A percentile compares a stretch with the other conserved stretches of the same genome.
These are phyloP conservation scores for Cynara cardunculus DNA, from an alignment of 129 eudicot genomes.

Conservation along the genomic window DNA sequence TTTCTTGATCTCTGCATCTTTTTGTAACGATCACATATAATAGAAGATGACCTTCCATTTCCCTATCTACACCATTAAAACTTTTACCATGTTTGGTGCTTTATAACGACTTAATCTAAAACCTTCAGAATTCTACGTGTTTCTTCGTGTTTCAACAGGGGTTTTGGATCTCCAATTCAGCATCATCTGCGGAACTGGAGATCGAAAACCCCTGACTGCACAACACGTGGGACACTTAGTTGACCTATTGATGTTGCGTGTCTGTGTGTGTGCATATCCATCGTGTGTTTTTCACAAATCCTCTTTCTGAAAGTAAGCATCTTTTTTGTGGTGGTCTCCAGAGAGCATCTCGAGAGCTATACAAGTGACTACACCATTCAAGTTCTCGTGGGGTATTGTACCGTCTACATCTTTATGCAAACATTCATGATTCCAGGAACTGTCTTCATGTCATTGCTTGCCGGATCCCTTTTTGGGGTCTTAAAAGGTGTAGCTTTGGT, in stretches of 20 bases:
- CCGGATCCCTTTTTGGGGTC: conserved; percentile 89
- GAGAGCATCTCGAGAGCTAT: conserved; percentile 86
- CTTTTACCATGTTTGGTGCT: background rate
- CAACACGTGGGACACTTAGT: too few relatives aligned
- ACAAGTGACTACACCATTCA: conserved; percentile 88
- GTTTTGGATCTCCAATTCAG: background rate
- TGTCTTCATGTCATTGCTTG: conserved; percentile 87
- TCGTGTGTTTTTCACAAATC: background rate
- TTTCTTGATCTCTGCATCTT: background rate
- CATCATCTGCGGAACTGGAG: background rate
- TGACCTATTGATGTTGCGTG: too few relatives aligned
- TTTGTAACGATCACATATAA: background rate
- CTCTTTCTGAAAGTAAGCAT: background rate
- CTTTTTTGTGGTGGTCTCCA: conserved; percentile 12
- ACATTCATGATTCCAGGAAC: conserved; percentile 99
- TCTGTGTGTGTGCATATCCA: background rate
- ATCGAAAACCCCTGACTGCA: background rate
- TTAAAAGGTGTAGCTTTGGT: conserved; percentile 79
- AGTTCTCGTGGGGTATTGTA: conserved; percentile 79
- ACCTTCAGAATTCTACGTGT: background rate
- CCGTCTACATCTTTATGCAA: conserved; percentile 93
- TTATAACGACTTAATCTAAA: background rate
- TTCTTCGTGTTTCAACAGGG: background rate
- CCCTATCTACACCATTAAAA: too few relatives aligned
- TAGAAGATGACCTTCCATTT: too few relatives aligned